Percentiles rank a stretch among this genome's conserved stretches.
These are phyloP conservation scores for Penicillium bovifimosum DNA, from an alignment of 495 filamentous ascomycete genomes.

Conservation along the genomic window DNA sequence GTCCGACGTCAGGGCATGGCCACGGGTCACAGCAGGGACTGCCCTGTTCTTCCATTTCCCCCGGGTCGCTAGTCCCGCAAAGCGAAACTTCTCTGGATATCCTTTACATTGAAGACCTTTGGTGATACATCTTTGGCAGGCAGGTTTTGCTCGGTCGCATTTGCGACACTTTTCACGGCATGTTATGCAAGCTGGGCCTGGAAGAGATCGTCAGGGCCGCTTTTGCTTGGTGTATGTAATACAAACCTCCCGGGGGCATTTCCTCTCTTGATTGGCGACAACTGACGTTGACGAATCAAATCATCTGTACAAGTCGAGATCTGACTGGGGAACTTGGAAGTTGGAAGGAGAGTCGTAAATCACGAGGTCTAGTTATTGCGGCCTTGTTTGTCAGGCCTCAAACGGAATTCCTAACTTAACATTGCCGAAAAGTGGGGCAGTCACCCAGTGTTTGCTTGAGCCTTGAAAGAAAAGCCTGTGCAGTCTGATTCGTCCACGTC, in stretches of 20 bases:
- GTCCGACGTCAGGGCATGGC: neutral
- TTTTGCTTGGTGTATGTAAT: neutral
- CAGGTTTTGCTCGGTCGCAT: constrained; percentile 26
- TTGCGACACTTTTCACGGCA: constrained; percentile 32
- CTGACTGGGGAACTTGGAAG: too few species aligned
- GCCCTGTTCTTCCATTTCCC: constrained; percentile 32
- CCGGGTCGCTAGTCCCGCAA: constrained; percentile 35
- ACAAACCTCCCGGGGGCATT: constrained; percentile 1
- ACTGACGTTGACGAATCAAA: neutral
- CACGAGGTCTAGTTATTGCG: neutral
- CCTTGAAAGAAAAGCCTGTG: too few species aligned
- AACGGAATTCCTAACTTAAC: too few species aligned
- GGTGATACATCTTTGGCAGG: constrained; percentile 24
- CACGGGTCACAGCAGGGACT: neutral
- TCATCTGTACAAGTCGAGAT: too few species aligned
- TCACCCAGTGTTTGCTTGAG: too few species aligned
- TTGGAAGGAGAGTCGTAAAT: neutral
- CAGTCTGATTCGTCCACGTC: too few species aligned
- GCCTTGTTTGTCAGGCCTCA: neutral
- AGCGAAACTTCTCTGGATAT: constrained; percentile 39
- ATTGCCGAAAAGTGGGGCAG: too few species aligned
- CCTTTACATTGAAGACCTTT: constrained; percentile 30
- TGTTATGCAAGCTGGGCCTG: constrained; percentile 27
- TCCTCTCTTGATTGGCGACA: neutral
- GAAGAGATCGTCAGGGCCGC: neutral